Evolutionary conservation across 1,139 yeast genomes (phyloP), one percentile per base, ranked within the genome.

Genomic region (Nakaseomyces nivariensis): DNA sequence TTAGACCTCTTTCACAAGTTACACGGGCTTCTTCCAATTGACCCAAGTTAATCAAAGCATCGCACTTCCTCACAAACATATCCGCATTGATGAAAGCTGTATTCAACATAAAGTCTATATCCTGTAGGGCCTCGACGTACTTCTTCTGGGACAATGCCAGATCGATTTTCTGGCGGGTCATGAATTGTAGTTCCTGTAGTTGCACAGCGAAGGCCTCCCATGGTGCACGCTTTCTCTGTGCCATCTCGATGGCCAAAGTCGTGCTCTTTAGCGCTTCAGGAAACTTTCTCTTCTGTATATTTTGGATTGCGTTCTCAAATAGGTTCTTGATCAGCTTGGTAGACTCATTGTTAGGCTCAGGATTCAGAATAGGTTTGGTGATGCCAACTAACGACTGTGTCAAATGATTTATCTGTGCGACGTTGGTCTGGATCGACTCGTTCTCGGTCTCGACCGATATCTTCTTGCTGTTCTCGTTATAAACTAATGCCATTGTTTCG

Each of bases 181-280:
- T 77, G 60, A 79, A 74, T 46, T 82, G 76, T 50, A 86, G 70
- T 64, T 92, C 97, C 60, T 85, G 90, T 50, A 89, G 69, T 37
- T 90, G 84, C 42, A 82, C 77, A 56, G 80, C 89, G 60, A 89
- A 85, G 9, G 90, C 74, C 66, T 92, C 98, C 76, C 90, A 89
- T 60, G 86, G 82, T 34, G 89, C 81, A 66, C 97, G 78, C 58
- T 86, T 81, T 54, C 78, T 71, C 34, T 64, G 60, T 22, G 90
- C 85, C 80, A 89, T 79, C 51, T 87, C 95, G 43, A 92, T 73
- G 1, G 96, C 97, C 52, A 88, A 72, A 8, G 82, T 67, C 60
- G 86, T 79, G 60, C 82, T 81, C 63, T 82, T 82, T 47, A 79
- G 77, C 1, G 96, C 89, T 17, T 88, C 97, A 4, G 71, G 72